Percentiles rank a stretch among this genome's conserved stretches.
phyloP scores from a whole-genome alignment of 2,329 filamentous ascomycete genomes.

The Ophiostoma ulmi region DNA sequence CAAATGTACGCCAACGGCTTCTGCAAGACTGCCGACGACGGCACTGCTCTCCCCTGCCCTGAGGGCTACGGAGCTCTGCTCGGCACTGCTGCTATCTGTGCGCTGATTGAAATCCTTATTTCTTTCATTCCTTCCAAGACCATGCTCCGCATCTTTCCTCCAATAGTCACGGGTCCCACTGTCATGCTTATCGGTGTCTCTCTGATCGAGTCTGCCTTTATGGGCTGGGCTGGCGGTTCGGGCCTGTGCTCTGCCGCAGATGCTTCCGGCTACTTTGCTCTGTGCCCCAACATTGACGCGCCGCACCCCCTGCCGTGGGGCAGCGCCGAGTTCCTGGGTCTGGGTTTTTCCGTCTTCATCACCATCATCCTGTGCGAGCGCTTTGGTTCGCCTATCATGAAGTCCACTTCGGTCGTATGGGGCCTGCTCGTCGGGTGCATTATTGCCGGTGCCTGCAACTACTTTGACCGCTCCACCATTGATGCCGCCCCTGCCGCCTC shows the following conservation, averaged over 20 bases:
- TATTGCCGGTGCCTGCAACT: slow-evolving; percentile 70
- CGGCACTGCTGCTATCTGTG: slow-evolving; percentile 62
- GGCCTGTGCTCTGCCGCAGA: slow-evolving; percentile 53
- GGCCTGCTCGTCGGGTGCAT: slow-evolving; percentile 72
- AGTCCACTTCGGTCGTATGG: slow-evolving; percentile 69
- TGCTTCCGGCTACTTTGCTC: slow-evolving; percentile 50
- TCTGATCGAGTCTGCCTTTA: slow-evolving; percentile 65
- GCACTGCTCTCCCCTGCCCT: slow-evolving; percentile 66
- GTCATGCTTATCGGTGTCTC: slow-evolving; percentile 67
- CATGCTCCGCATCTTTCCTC: slow-evolving; percentile 70
- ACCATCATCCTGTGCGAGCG: slow-evolving; percentile 77
- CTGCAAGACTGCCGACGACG: slow-evolving; percentile 55
- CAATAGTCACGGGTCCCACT: slow-evolving; percentile 48
- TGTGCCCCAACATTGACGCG: slow-evolving; percentile 63
- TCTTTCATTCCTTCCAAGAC: slow-evolving; percentile 66
- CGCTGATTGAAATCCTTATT: slow-evolving; percentile 65
- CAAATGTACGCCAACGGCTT: slow-evolving; percentile 76
- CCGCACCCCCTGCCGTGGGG: slow-evolving; percentile 73
- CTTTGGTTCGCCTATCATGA: slow-evolving; percentile 80
- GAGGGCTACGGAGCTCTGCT: slow-evolving; percentile 71
- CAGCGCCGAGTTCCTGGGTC: slow-evolving; percentile 68
- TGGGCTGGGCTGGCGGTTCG: slow-evolving; percentile 72
- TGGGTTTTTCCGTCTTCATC: slow-evolving; percentile 74
- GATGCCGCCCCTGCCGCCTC: slow-evolving; percentile 64
- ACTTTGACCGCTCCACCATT: slow-evolving; percentile 70